Conservation (phyloP, 1,284 basidiomycete genomes). For the Serendipita sp. region DNA sequence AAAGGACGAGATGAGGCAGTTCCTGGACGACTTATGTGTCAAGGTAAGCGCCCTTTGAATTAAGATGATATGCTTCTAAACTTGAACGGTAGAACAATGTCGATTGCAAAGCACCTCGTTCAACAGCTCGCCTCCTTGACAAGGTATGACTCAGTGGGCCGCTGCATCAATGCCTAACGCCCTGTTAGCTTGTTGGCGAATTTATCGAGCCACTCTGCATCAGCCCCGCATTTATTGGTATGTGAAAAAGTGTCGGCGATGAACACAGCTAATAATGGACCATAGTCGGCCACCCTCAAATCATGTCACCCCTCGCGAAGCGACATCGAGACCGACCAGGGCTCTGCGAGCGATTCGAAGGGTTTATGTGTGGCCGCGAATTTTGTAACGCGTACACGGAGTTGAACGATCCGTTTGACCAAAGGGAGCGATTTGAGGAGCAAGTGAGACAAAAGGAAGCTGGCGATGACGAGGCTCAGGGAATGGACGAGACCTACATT, state of each 20-base stretch:
- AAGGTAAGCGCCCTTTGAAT: conserved; percentile 39
- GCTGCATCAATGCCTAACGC: neutral
- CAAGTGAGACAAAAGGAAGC: conserved; percentile 88
- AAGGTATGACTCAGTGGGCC: conserved; percentile 42
- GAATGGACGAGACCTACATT: conserved; percentile 87
- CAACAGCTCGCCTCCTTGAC: conserved; percentile 89
- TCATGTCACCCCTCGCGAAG: conserved; percentile 98
- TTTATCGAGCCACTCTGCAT: conserved; percentile 95
- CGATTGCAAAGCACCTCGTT: conserved; percentile 92
- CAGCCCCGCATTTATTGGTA: conserved; percentile 90
- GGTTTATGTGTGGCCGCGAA: conserved; percentile 96
- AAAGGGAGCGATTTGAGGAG: conserved; percentile 91
- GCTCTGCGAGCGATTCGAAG: conserved; percentile 96
- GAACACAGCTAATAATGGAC: neutral
- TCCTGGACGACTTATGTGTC: conserved; percentile 69
- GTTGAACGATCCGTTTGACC: conserved; percentile 96
- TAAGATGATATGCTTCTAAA: neutral
- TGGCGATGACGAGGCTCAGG: conserved; percentile 97
- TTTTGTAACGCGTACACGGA: conserved; percentile 98
- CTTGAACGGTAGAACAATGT: conserved; percentile 62
- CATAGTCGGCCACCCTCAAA: conserved; percentile 89
- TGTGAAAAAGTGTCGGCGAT: conserved; percentile 13
- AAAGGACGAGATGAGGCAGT: conserved; percentile 79
- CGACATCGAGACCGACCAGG: conserved; percentile 87
- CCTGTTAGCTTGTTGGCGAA: conserved; percentile 77